A percentile compares a stretch with the other conserved stretches of the same genome.
phyloP scores from a whole-genome alignment of 352 stramenopile species.

The Saprolegnia diclina region DNA sequence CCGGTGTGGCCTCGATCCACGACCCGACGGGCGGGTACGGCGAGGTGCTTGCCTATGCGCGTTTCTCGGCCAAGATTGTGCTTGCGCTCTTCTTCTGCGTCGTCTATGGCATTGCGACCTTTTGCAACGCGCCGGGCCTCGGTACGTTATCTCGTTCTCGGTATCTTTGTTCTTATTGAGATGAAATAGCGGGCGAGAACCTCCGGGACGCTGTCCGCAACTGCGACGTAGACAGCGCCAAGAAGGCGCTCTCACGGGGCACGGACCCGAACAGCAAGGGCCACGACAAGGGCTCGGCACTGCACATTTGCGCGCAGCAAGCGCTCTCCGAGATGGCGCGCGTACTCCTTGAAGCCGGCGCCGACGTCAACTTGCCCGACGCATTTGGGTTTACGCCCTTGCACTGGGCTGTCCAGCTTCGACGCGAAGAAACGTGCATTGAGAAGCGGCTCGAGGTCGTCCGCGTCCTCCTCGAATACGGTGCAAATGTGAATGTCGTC shows the following conservation, averaged over 20 bases:
- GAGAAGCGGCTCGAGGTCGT: conserved; percentile 66
- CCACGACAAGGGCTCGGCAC: conserved; percentile 54
- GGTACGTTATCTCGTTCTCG: conserved; percentile 34
- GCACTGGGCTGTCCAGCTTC: conserved; percentile 78
- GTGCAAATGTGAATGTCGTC: conserved; percentile 40
- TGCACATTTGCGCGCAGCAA: conserved; percentile 79
- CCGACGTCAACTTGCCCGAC: conserved; percentile 56
- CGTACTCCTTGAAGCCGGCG: conserved; percentile 53
- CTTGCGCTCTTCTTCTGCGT: conserved; percentile 44
- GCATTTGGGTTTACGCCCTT: conserved; percentile 65
- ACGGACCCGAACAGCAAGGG: conserved; percentile 47
- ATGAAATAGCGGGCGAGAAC: conserved; percentile 58
- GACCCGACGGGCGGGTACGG: conserved; percentile 33
- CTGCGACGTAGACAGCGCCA: conserved; percentile 59
- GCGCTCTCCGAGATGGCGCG: conserved; percentile 51
- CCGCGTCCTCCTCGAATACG: conserved; percentile 51
- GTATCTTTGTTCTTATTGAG: conserved; percentile 2
- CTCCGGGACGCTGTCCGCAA: conserved; percentile 63
- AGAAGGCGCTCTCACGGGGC: conserved; percentile 50
- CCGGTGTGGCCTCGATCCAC: conserved; percentile 34
- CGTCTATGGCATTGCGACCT: conserved; percentile 53
- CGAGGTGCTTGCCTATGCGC: conserved; percentile 34
- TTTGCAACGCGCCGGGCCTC: conserved; percentile 62
- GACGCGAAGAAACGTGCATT: conserved; percentile 61
- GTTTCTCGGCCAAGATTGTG: conserved; percentile 42